Evolutionary conservation across 768 basidiomycete genomes (phyloP).

Genomic region (Termitomyces bulborhizus): DNA sequence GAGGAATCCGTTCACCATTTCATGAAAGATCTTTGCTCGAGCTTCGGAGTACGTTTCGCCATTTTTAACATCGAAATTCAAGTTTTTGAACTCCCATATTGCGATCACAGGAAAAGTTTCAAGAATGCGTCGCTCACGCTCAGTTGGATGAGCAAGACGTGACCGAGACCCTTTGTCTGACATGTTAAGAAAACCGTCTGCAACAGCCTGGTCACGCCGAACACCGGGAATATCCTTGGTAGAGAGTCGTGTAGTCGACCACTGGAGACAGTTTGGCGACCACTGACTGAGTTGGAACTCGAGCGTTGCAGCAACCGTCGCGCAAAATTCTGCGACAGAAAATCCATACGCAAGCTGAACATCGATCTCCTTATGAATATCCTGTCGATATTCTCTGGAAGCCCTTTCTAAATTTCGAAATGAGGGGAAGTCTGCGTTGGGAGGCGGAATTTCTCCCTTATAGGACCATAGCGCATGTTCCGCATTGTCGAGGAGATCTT

Average conservation of each 20-base stretch:
- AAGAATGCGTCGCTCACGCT: not conserved
- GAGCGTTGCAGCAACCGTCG: not conserved
- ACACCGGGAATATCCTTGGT: not conserved
- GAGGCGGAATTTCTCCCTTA: not conserved
- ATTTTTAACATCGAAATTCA: not conserved
- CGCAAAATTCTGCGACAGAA: not conserved
- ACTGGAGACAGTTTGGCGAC: not conserved
- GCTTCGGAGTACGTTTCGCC: not conserved
- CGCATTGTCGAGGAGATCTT: not conserved
- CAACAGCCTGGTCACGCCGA: not conserved
- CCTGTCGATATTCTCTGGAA: not conserved
- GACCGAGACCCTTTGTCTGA: not conserved
- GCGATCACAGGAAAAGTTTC: not conserved
- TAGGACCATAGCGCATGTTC: not conserved
- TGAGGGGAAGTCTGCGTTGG: not conserved
- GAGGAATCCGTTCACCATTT: not conserved
- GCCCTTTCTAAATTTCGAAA: not conserved
- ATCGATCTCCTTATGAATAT: not conserved
- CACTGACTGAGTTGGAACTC: not conserved
- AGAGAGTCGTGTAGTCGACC: not conserved
- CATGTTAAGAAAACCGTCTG: slow-evolving; percentile 1
- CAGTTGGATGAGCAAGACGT: not conserved
- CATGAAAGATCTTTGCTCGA: not conserved
- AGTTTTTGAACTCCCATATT: not conserved
- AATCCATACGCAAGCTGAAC: not conserved